Base-by-base conservation (phyloP, 352 stramenopile genomes). In the Pythium plurisporium region DNA sequence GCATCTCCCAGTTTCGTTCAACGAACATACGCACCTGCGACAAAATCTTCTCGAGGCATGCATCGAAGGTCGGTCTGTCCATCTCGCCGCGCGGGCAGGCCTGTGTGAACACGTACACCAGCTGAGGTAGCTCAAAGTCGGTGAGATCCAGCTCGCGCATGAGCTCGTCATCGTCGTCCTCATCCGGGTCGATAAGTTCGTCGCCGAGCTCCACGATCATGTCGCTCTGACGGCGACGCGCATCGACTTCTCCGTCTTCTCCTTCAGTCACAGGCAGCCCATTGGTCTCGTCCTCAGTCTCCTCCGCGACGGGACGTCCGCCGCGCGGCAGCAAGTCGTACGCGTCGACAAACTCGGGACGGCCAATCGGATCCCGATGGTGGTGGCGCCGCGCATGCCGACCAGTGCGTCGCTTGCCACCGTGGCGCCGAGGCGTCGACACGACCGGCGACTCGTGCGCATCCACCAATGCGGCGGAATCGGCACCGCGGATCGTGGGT, bases 91-190 rank as follows among this genome's bases (percentile, higher is more conserved):
- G 88, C 30, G 86, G 78, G 60, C 82, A 89, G 38, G 82, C 82
- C 55, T 90, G 74, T 8, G 71, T 82, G 62, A 95, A 92, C 57
- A 89, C 79, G 47, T 91, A 77, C n/a, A 92, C 82, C 3, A 95
- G 67, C 62, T 87, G 78, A 40, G 79, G 78, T 34, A 95, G 50
- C 63, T 89, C 82, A 69, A 93, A 95, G 64, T 94, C 82, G 37
- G 81, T 79, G 0, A 95, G 69, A 30, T 94, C 83, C 15, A 92
- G 65, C 33, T 86, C 79, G 14, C 73, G 57, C 27, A 82, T 53
- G 17, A 79, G 61, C 29, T 82, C 56, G 7, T 79, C 68, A 4
- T 76, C 73, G 1, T 74, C 68, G 0, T 77, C 64, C 7, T 56
- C 48, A 0, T 70, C 56, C 0, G 67, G 50, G 2, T 63, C 42